Base-by-base conservation (phyloP, 2,329 filamentous ascomycete genomes). In the Colletotrichum trifolii region DNA sequence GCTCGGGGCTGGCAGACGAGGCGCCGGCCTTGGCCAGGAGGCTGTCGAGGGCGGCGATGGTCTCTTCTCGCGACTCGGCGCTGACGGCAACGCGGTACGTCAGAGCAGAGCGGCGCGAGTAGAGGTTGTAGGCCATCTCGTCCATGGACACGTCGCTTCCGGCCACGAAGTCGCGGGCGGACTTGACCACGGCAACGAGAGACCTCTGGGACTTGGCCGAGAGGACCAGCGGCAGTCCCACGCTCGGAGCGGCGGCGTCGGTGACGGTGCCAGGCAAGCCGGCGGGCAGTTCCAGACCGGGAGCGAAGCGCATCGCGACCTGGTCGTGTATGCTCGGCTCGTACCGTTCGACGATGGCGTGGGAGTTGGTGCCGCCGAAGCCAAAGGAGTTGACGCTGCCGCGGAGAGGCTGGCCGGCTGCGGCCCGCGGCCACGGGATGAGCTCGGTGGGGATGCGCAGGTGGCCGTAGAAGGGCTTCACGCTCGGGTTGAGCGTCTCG, bases 401-500 rank as follows among this genome's bases (percentile, higher is more conserved):
- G 10, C 73, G 71, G 6, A 47, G 67, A 42, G 48, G 61, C 56
- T 57, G 68, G 11, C 34, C 70, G 4, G 52, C 13, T 8, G 70
- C 59, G 12, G 61, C 65, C 4, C 33, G 2, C 0, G 77, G 76
- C 71, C 71, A 79, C 0, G 70, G 54, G 0, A 54, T 69, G 0
- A 72, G 46, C 35, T 73, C 67, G 0, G 61, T 66, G 0, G 76
- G 73, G 0, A 78, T 73, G 1, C 25, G 53, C 4, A 77, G 67
- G 10, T 73, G 70, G 6, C 68, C 57, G 8, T 60, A 62, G 46
- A 69, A 68, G 1, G 68, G 68, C 3, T 64, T 53, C 48, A 74
- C 68, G 15, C 70, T 69, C 6, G 66, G 60, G 47, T 68, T 69
- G 39, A 66, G 56, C 4, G 49, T 57, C 36, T 69, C 62, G 39